Conservation (phyloP, 2,329 filamentous ascomycete genomes). For the Colletotrichum somersetense region DNA sequence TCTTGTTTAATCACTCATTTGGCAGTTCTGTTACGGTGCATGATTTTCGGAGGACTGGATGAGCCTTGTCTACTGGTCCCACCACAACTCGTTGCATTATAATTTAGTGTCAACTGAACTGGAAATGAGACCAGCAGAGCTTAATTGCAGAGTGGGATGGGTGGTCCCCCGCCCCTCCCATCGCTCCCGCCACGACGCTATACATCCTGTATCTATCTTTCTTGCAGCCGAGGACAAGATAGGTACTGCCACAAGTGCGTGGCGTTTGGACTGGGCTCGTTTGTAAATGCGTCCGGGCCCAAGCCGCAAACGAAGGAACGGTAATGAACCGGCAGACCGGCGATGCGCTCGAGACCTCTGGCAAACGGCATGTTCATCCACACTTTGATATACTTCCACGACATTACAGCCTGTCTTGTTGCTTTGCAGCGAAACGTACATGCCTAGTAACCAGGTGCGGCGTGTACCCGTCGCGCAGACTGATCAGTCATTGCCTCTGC, state of each 20-base stretch:
- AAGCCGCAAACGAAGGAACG: slow-evolving; percentile 19
- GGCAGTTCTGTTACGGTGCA: not conserved
- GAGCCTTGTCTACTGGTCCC: not conserved
- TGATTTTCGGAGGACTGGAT: not conserved
- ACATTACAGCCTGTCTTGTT: slow-evolving; percentile 6
- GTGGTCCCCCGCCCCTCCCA: not conserved
- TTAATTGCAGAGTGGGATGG: not conserved
- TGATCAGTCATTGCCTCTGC: slow-evolving; percentile 1
- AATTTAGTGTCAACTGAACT: not conserved
- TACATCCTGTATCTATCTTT: not conserved
- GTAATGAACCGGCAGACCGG: slow-evolving; percentile 4
- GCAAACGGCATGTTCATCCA: slow-evolving; percentile 34
- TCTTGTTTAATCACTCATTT: slow-evolving; percentile 1
- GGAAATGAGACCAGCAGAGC: not conserved
- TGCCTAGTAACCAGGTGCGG: not conserved
- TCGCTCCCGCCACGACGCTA: not conserved
- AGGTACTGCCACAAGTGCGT: slow-evolving; percentile 16
- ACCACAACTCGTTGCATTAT: not conserved
- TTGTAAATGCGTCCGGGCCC: slow-evolving; percentile 21
- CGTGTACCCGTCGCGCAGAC: not conserved
- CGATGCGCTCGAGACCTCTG: slow-evolving; percentile 20
- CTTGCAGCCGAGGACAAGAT: slow-evolving; percentile 10
- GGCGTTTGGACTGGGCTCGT: slow-evolving; percentile 17
- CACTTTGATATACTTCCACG: slow-evolving; percentile 21
- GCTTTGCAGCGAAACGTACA: not conserved